These are phyloP conservation scores for Saussurea involucrata DNA, from an alignment of 129 eudicot species.

Conservation along the genomic window DNA sequence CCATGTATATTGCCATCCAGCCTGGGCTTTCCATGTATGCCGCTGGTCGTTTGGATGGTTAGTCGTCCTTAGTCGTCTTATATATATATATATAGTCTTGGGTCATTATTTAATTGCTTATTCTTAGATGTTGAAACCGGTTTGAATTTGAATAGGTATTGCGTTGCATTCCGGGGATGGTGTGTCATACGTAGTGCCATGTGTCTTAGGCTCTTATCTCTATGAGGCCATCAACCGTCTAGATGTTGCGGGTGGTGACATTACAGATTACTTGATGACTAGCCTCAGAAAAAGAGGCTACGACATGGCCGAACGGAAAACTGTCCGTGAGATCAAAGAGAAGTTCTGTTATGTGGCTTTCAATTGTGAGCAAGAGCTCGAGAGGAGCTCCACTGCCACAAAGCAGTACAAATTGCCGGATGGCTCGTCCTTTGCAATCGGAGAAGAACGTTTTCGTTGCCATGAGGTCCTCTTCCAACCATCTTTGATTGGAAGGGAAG, in stretches of 20 bases:
- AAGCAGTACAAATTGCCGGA: slow-evolving; percentile 31
- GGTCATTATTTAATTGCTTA: too few species aligned
- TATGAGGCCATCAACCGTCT: too few species aligned
- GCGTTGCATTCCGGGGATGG: slow-evolving; percentile 32
- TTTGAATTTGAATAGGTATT: slow-evolving; percentile 13
- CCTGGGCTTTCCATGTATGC: slow-evolving; percentile 36
- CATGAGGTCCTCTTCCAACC: too few species aligned
- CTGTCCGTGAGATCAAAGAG: slow-evolving; percentile 45
- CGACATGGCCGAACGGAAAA: slow-evolving; percentile 45
- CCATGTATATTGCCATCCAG: slow-evolving; percentile 7
- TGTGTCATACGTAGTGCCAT: slow-evolving; percentile 19
- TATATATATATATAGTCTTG: neutral
- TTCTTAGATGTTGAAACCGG: too few species aligned
- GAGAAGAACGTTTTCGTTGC: too few species aligned
- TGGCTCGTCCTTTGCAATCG: too few species aligned
- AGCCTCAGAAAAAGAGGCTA: slow-evolving; percentile 40
- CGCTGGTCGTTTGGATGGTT: slow-evolving; percentile 42
- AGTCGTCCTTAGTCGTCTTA: neutral
- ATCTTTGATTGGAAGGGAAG: too few species aligned
- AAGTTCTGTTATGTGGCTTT: slow-evolving; percentile 33
- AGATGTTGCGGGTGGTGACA: slow-evolving; percentile 21
- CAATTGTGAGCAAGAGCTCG: slow-evolving; percentile 30
- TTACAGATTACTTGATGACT: slow-evolving; percentile 29
- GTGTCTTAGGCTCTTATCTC: too few species aligned
- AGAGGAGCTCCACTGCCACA: slow-evolving; percentile 31